Evolutionary conservation across 768 basidiomycete genomes (phyloP).

Genomic region (Piloderma croceum): DNA sequence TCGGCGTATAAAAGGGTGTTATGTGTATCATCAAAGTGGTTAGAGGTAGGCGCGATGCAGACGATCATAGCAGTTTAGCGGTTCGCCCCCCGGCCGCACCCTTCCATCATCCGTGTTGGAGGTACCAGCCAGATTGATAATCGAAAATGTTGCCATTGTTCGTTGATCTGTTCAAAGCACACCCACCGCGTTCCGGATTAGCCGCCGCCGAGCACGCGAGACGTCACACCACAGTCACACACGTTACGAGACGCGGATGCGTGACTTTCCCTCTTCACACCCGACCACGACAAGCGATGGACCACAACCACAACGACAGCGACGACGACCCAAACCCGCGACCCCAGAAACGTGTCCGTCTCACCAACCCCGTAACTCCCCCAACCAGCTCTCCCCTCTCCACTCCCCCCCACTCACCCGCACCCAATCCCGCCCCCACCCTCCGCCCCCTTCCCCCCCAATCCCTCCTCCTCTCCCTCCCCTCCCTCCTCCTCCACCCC

Average conservation of each 20-base stretch:
- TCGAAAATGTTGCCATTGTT: slow-evolving; percentile 87
- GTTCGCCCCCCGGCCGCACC: slow-evolving; percentile 96
- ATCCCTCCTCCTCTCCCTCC: slow-evolving; percentile 55
- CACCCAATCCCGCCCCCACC: background rate
- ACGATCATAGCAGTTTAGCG: slow-evolving; percentile 99
- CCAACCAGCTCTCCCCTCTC: too few species aligned
- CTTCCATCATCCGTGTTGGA: slow-evolving; percentile 98
- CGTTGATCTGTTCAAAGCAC: slow-evolving; percentile 78
- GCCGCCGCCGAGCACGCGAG: too few species aligned
- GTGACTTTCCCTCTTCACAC: too few species aligned
- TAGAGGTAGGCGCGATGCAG: slow-evolving; percentile 90
- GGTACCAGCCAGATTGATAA: slow-evolving; percentile 97
- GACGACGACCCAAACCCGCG: too few species aligned
- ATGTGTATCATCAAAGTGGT: slow-evolving; percentile 97
- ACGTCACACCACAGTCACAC: too few species aligned
- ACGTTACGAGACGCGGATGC: too few species aligned
- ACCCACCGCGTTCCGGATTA: too few species aligned
- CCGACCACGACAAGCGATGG: too few species aligned
- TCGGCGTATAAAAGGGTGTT: slow-evolving; percentile 98
- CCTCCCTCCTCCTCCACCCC: slow-evolving; percentile 56
- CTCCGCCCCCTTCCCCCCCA: slow-evolving; percentile 35
- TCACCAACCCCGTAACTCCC: too few species aligned
- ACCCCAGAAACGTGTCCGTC: too few species aligned
- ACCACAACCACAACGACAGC: too few species aligned
- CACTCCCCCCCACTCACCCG: too few species aligned